Conservation (phyloP, 176 grass and related monocot genomes). For the Guadua angustifolia region DNA sequence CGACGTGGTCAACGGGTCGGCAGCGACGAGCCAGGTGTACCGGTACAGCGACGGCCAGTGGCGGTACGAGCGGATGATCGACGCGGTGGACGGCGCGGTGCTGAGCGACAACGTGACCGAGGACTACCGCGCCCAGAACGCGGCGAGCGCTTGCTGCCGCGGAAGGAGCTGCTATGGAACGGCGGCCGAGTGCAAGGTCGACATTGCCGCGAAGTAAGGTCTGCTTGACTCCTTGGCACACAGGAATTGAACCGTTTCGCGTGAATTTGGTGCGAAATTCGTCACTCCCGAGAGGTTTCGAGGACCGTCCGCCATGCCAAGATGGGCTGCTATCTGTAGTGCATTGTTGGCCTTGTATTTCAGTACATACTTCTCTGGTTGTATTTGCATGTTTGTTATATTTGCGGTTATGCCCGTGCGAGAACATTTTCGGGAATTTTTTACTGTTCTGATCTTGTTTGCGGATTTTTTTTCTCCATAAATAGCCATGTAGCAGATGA, state of each 20-base stretch:
- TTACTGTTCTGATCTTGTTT: too few species aligned
- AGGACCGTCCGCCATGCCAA: not conserved
- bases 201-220: not conserved
- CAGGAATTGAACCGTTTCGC: not conserved
- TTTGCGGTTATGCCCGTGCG: too few species aligned
- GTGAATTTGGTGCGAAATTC: not conserved
- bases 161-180: constrained; percentile 10
- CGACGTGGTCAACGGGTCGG: constrained; percentile 70
- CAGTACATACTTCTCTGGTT: not conserved
- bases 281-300: not conserved
- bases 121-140: constrained; percentile 4
- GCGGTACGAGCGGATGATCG: constrained; percentile 50
- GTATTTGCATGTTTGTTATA: not conserved
- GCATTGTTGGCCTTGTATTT: not conserved
- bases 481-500: too few species aligned
- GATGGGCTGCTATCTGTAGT: not conserved
- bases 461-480: too few species aligned
- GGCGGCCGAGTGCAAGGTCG: not conserved
- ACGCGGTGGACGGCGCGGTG: constrained; percentile 58
- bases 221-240: not conserved
- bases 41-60: constrained; percentile 50
- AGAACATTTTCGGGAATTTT: too few species aligned
- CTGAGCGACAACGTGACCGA: constrained; percentile 73
- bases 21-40: constrained; percentile 59
- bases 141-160: constrained; percentile 5